phyloP scores from a whole-genome alignment of 202 grass and related monocot genomes.

The Schoenoplectus tabernaemontani region DNA sequence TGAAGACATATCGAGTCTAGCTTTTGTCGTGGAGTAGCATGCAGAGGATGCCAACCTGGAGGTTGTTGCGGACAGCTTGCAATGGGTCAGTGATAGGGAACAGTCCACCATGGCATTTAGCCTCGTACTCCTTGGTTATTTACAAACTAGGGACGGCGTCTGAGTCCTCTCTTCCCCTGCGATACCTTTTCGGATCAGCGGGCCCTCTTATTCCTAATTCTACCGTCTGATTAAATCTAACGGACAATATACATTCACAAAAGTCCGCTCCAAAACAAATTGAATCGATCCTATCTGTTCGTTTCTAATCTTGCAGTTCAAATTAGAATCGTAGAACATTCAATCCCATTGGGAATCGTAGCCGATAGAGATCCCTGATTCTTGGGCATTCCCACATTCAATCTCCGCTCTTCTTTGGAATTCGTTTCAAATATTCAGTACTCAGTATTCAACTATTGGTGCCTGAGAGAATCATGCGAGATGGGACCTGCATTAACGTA shows the following conservation, averaged over 20 bases:
- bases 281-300: no score
- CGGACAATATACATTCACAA: no score
- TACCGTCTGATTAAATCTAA: no score
- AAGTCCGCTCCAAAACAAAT: no score
- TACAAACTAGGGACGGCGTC: neutral
- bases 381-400: no score
- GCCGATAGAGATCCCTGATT: no score
- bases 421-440: neutral
- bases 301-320: no score
- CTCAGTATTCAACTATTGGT: neutral
- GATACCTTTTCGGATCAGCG: no score
- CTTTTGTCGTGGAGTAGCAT: constrained; percentile 5
- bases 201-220: no score
- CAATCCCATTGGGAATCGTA: no score
- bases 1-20: neutral
- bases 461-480: neutral
- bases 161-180: neutral
- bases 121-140: neutral
- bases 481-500: neutral
- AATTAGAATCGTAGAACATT: no score
- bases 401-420: neutral
- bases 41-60: constrained; percentile 56
- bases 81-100: constrained; percentile 24
- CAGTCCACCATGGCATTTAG: neutral
- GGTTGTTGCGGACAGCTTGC: constrained; percentile 61